Percentiles rank a stretch among this genome's conserved stretches.
phyloP scores from a whole-genome alignment of 306 rosid genomes.

The Acmispon strigosus region DNA sequence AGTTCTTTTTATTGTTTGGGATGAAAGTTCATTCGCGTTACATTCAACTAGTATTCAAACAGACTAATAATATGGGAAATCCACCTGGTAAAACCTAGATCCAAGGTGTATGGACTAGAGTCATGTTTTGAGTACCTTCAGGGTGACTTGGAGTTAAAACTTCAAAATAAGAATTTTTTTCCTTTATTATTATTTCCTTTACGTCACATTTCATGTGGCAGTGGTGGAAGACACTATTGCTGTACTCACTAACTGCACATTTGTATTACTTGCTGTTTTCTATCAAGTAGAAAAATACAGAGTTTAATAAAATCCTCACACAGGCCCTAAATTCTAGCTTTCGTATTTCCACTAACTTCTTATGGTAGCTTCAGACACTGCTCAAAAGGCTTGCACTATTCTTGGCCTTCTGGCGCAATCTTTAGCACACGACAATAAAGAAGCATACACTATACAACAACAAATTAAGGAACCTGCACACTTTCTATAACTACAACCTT shows the following conservation, averaged over 20 bases:
- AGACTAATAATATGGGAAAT: not conserved
- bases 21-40: no score
- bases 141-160: not conserved
- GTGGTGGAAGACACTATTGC: not conserved
- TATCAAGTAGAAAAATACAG: not conserved
- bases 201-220: no score
- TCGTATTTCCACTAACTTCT: not conserved
- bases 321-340: not conserved
- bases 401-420: not conserved
- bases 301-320: not conserved
- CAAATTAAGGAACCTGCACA: not conserved
- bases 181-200: no score
- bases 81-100: not conserved
- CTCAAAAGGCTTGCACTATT: not conserved
- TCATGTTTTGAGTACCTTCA: no score
- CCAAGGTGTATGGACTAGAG: not conserved
- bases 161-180: no score
- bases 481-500: not conserved
- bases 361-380: not conserved
- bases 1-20: no score
- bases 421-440: not conserved
- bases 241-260: not conserved
- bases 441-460: not conserved
- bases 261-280: not conserved
- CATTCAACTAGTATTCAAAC: no score